These are phyloP conservation scores for Rhizopus sp. DNA, from an alignment of 371 early-diverging fungal species.

Conservation along the genomic window DNA sequence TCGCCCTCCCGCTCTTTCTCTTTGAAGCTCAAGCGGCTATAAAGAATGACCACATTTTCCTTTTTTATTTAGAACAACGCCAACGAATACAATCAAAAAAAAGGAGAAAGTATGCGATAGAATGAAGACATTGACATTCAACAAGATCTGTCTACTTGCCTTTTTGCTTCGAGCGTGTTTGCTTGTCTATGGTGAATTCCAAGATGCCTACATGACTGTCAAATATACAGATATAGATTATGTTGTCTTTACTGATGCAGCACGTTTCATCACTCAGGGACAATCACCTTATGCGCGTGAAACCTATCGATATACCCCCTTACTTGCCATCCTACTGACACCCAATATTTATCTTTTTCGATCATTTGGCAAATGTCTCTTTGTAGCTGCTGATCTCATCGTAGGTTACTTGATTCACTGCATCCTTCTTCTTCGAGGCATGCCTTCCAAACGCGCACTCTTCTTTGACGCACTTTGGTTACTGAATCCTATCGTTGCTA, in stretches of 20 bases:
- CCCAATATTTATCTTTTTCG: conserved; percentile 76
- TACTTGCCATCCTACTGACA: conserved; percentile 82
- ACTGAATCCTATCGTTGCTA: conserved; percentile 94
- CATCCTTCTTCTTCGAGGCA: conserved; percentile 58
- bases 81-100: conserved; percentile 1
- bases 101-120: neutral
- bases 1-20: too few relatives aligned
- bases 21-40: too few relatives aligned
- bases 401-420: conserved; percentile 72
- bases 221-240: conserved; percentile 98
- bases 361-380: conserved; percentile 90
- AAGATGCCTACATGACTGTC: conserved; percentile 82
- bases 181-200: conserved; percentile 81
- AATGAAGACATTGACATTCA: conserved; percentile 17
- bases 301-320: conserved; percentile 96
- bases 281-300: conserved; percentile 86
- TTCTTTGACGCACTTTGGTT: conserved; percentile 74
- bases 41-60: neutral
- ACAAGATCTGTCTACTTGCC: conserved; percentile 37
- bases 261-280: conserved; percentile 72
- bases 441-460: conserved; percentile 50
- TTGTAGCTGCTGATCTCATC: conserved; percentile 77
- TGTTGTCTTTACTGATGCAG: conserved; percentile 94
- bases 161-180: conserved; percentile 64
- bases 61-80: neutral